Evolutionary conservation across 768 basidiomycete species (phyloP).

Genomic region (Tricholomella constricta): DNA sequence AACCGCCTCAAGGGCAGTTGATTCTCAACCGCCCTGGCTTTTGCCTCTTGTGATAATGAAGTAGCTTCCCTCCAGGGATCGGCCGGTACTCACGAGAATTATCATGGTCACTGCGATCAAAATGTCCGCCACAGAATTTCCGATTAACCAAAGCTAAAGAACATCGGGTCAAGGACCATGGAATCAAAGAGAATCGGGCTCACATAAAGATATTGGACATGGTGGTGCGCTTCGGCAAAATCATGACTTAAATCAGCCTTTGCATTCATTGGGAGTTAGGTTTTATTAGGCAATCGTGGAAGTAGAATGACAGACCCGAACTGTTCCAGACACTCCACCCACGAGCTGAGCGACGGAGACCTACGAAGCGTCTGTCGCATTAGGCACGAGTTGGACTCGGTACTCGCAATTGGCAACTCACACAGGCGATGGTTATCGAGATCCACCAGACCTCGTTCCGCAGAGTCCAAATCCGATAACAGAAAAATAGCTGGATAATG

Average conservation of each 20-base stretch:
- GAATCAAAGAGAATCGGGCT: background rate
- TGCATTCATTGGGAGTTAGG: no score
- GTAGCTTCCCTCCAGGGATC: no score
- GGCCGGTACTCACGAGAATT: slow-evolving; percentile 17
- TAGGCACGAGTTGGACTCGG: background rate
- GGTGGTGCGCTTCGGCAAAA: slow-evolving; percentile 4
- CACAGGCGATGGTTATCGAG: slow-evolving; percentile 12
- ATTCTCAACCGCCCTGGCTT: no score
- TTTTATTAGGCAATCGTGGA: no score
- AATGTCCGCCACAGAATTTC: slow-evolving; percentile 21
- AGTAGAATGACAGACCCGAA: no score
- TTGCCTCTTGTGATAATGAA: no score
- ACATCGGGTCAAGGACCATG: background rate
- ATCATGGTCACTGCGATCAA: slow-evolving; percentile 25
- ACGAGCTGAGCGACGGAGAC: no score
- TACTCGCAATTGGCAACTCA: background rate
- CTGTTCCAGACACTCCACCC: no score
- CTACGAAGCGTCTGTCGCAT: background rate
- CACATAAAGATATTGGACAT: slow-evolving; percentile 14
- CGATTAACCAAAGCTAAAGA: slow-evolving; percentile 25
- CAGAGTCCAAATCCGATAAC: slow-evolving; percentile 31
- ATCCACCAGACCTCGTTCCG: slow-evolving; percentile 6
- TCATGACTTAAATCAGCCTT: no score
- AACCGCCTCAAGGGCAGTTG: no score
- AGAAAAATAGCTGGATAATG: slow-evolving; percentile 31